Conservation (phyloP, 1,284 basidiomycete genomes). For the Moniliella sp. region DNA sequence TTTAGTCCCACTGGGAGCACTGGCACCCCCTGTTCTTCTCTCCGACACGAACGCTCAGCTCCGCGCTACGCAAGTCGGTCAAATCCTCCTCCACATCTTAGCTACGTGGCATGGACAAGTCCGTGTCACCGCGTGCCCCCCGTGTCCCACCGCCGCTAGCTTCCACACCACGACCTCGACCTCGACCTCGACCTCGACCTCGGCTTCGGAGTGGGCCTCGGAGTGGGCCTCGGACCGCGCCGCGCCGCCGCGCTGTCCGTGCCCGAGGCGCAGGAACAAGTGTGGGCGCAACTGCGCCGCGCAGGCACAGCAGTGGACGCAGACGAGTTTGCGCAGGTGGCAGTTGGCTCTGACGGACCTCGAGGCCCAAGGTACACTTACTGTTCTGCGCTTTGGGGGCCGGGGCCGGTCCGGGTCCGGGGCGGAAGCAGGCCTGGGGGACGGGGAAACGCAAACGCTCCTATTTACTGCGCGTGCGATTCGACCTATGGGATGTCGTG, state of each 20-base stretch:
- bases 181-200: too few relatives aligned
- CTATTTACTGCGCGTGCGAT: slow-evolving; percentile 1
- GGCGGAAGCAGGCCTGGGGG: too few relatives aligned
- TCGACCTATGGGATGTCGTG: slow-evolving; percentile 2
- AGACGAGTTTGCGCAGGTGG: slow-evolving; percentile 18
- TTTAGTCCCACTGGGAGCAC: slow-evolving; percentile 11
- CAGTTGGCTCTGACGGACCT: slow-evolving; percentile 16
- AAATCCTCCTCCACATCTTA: slow-evolving; percentile 10
- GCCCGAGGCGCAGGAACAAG: neutral
- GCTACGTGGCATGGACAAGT: slow-evolving; percentile 21
- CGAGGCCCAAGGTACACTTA: slow-evolving; percentile 1
- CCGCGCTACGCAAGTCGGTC: slow-evolving; percentile 15
- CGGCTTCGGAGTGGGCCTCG: too few relatives aligned
- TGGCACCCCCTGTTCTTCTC: slow-evolving; percentile 9
- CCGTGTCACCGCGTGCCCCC: slow-evolving; percentile 11
- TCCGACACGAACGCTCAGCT: slow-evolving; percentile 26
- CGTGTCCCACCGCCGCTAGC: slow-evolving; percentile 7
- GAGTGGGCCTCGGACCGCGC: too few relatives aligned
- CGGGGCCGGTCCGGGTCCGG: too few relatives aligned
- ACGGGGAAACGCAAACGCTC: too few relatives aligned
- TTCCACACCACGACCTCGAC: slow-evolving; percentile 8
- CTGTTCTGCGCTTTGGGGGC: too few relatives aligned
- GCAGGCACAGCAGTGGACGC: slow-evolving; percentile 11
- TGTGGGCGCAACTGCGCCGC: slow-evolving; percentile 1
- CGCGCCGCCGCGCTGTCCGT: slow-evolving; percentile 8